Percentiles rank a stretch among this genome's conserved stretches.
Conservation (phyloP, 805 yeast species). For the Danielia reshetovae region DNA sequence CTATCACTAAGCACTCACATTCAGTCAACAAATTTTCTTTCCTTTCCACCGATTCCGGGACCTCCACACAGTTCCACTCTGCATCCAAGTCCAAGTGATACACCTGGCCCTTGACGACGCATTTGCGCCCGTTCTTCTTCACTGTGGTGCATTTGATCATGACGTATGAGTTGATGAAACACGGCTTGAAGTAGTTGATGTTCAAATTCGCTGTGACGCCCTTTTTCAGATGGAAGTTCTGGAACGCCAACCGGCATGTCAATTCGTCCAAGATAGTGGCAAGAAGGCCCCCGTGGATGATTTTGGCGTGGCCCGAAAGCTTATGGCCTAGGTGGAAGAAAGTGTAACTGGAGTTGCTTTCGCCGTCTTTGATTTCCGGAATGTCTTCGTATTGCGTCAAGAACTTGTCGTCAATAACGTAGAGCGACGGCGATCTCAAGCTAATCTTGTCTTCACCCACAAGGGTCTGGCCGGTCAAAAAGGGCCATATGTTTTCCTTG, state of each 20-base stretch:
- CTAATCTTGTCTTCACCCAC: slow-evolving; percentile 32
- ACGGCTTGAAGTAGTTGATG: slow-evolving; percentile 36
- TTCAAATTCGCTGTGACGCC: slow-evolving; percentile 45
- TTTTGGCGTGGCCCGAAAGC: slow-evolving; percentile 37
- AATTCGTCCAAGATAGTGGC: slow-evolving; percentile 42
- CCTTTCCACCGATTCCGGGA: slow-evolving; percentile 17
- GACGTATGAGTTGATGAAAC: slow-evolving; percentile 27
- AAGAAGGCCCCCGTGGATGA: slow-evolving; percentile 42
- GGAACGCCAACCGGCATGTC: slow-evolving; percentile 41
- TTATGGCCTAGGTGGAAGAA: slow-evolving; percentile 37
- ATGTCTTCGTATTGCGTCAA: slow-evolving; percentile 23
- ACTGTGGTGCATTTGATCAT: slow-evolving; percentile 31
- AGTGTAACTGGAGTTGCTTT: slow-evolving; percentile 31
- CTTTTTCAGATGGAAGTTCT: slow-evolving; percentile 34
- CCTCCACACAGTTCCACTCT: slow-evolving; percentile 3
- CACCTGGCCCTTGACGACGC: slow-evolving; percentile 35
- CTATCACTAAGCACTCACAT: slow-evolving; percentile 39
- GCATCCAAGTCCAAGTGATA: slow-evolving; percentile 20
- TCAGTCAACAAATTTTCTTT: slow-evolving; percentile 27
- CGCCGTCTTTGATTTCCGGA: slow-evolving; percentile 7
- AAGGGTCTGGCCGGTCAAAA: slow-evolving; percentile 34
- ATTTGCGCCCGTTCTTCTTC: slow-evolving; percentile 36
- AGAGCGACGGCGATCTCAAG: slow-evolving; percentile 30
- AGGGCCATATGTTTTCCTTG: slow-evolving; percentile 29
- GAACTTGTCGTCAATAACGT: slow-evolving; percentile 31